Evolutionary conservation across 495 filamentous ascomycete species (phyloP), one percentile per base, ranked within the genome.

Genomic region (Neurospora sp.): DNA sequence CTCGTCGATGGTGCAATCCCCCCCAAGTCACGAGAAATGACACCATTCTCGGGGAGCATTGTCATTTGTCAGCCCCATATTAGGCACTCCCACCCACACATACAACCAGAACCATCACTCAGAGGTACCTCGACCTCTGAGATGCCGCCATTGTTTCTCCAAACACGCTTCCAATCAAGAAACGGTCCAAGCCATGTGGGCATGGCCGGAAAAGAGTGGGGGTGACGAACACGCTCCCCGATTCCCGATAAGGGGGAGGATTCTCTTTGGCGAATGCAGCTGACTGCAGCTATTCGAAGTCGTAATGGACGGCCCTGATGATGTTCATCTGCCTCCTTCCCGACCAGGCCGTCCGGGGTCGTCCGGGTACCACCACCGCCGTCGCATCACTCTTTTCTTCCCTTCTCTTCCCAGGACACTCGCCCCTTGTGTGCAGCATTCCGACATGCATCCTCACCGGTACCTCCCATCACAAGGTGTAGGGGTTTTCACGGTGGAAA

Each of bases 1-100:
- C 79, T 77, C 72, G 73, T 70, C 80, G 80, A 82, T 81, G 79
- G 79, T 78, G 81, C 80, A 80, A 81, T 80, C 71, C 21, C 66
- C 45, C 75, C 70, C 17, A 78, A 73, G 81, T 83, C 82, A 83
- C 82, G 80, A 76, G 82, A 77, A 81, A 82, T 83, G 73, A 75
- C 82, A 81, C 79, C 81, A 83, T 83, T 77, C 31, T 71, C 78
- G 72, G 75, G 48, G 78, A 36, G 72, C 73, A 73, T 74, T 70
- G 72, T 79, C 79, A 83, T 82, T 83, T 80, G 82, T 78, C 80
- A 79, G 81, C 73, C 69, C 74, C 77, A 75, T 75, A 34, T 77
- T 76, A 77, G 75, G 77, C 73, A 69, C 31, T 40, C 36, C 39
- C 39, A 59, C 43, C 24, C 72, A 70, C 43, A 45, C 71, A 73